These are phyloP conservation scores for Xylaria polymorpha DNA, from an alignment of 2,329 filamentous ascomycete genomes.

Conservation along the genomic window DNA sequence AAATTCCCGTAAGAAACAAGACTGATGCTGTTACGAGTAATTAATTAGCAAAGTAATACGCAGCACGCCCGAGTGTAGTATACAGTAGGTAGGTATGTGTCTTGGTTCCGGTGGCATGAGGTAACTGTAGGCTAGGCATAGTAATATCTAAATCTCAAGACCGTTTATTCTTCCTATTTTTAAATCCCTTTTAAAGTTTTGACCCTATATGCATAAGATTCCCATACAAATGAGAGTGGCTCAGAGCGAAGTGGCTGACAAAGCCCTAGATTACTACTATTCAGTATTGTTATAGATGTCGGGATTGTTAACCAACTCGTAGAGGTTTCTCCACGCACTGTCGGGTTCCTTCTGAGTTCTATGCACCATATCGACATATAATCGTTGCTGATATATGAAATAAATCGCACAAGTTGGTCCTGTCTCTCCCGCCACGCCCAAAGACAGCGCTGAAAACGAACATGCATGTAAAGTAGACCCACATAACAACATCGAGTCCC, in stretches of 20 bases:
- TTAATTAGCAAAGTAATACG: not conserved
- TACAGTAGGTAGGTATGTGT: too few relatives aligned
- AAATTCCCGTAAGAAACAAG: not conserved
- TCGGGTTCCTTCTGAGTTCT: not conserved
- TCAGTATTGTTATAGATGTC: not conserved
- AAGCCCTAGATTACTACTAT: too few relatives aligned
- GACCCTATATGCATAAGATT: too few relatives aligned
- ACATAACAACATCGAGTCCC: not conserved
- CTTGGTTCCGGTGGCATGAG: too few relatives aligned
- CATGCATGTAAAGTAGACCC: not conserved
- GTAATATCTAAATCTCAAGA: too few relatives aligned
- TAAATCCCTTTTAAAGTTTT: too few relatives aligned
- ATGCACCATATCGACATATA: not conserved
- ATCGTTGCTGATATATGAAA: not conserved
- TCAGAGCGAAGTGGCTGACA: too few relatives aligned
- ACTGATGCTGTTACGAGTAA: not conserved
- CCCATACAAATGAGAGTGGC: too few relatives aligned
- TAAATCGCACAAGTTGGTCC: not conserved
- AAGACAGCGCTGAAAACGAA: not conserved
- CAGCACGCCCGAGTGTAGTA: too few relatives aligned
- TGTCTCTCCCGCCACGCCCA: too few relatives aligned
- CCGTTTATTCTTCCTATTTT: too few relatives aligned
- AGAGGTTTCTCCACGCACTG: not conserved
- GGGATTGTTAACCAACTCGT: not conserved
- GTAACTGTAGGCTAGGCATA: too few relatives aligned